phyloP scores from a whole-genome alignment of 75 land plant genomes.

The Cryptomeria japonica region DNA sequence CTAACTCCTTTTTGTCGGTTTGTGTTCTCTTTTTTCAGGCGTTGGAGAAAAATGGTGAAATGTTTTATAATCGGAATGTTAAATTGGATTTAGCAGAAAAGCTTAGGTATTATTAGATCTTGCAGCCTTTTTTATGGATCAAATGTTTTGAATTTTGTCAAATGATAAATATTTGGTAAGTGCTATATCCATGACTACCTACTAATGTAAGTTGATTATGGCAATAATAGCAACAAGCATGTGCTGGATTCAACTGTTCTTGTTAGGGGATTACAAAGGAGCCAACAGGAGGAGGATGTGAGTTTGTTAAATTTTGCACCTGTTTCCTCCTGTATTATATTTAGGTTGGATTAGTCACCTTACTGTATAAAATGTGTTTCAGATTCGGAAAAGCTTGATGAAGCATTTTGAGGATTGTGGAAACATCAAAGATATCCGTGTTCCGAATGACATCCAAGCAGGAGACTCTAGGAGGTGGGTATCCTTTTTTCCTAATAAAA shows the following conservation, averaged over 20 bases:
- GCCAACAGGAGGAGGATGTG: neutral
- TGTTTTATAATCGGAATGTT: neutral
- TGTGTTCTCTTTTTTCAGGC: neutral
- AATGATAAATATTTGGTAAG: neutral
- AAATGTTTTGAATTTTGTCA: neutral
- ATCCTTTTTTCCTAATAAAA: neutral
- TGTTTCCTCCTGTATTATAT: neutral
- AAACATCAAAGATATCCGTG: neutral
- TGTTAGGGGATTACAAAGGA: conserved; percentile 1
- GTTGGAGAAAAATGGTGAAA: conserved; percentile 1
- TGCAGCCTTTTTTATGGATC: neutral
- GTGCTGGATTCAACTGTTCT: neutral
- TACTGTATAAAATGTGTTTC: neutral
- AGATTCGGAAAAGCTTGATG: conserved; percentile 5
- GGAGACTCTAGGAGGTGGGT: neutral
- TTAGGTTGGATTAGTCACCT: neutral
- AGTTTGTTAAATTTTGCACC: neutral
- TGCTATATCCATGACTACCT: neutral
- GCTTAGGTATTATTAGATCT: neutral
- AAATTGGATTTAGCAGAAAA: neutral
- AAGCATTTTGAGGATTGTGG: conserved; percentile 2
- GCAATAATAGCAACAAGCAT: conserved; percentile 1
- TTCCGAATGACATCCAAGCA: neutral
- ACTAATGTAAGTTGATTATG: neutral
- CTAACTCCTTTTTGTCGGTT: neutral